These are phyloP conservation scores for Nannizziopsis barbatae DNA, from an alignment of 2,329 filamentous ascomycete species.

Conservation along the genomic window DNA sequence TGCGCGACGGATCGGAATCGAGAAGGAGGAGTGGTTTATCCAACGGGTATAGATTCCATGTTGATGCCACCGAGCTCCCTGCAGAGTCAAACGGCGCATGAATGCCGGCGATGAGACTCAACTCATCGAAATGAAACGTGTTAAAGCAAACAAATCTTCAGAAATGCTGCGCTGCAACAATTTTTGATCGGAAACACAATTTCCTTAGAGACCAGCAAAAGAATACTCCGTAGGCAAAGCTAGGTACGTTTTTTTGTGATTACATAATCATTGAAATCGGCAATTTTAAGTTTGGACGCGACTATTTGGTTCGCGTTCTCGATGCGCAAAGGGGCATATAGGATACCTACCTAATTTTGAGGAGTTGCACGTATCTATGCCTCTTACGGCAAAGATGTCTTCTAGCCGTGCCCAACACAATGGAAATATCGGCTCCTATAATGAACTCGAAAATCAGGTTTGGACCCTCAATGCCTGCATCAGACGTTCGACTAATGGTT, in stretches of 20 bases:
- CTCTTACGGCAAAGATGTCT: neutral
- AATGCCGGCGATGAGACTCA: conserved; percentile 22
- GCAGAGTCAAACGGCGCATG: conserved; percentile 37
- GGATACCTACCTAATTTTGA: too few relatives aligned
- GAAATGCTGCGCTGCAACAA: neutral
- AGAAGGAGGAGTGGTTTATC: conserved; percentile 19
- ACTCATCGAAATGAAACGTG: conserved; percentile 23
- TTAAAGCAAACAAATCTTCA: conserved; percentile 1
- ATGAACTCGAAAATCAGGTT: conserved; percentile 20
- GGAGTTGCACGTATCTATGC: too few relatives aligned
- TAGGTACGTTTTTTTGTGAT: too few relatives aligned
- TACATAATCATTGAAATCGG: too few relatives aligned
- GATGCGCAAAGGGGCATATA: too few relatives aligned
- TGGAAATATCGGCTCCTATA: neutral
- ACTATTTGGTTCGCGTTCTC: too few relatives aligned
- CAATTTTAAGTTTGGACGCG: too few relatives aligned
- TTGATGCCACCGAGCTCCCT: conserved; percentile 36
- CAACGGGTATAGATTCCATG: conserved; percentile 29
- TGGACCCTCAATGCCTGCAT: conserved; percentile 21
- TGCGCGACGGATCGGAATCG: conserved; percentile 17
- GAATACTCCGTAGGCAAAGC: too few relatives aligned
- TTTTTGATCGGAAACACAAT: neutral
- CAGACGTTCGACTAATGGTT: conserved; percentile 1
- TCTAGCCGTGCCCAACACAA: neutral
- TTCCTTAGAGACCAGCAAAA: too few relatives aligned